Base-by-base conservation (phyloP, 768 basidiomycete genomes). In the Boletus patriciae region DNA sequence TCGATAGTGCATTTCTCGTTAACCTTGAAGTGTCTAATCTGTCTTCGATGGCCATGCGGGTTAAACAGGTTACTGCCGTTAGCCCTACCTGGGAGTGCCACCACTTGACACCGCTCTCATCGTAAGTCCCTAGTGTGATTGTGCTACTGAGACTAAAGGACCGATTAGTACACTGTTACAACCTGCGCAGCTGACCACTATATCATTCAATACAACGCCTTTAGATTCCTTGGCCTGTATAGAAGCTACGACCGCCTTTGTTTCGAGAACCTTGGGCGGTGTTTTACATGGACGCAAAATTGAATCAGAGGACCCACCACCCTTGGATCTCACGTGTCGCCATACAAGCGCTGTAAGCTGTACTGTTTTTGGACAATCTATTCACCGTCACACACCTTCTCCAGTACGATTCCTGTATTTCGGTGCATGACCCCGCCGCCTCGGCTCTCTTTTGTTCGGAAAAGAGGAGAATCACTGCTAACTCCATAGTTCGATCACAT, bases 11-110 rank as follows among this genome's bases (percentile, higher is more conserved):
- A n/a, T 89, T 83, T 66, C 66, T 77, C 8, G 51, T 90, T 27
- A 76, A 80, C 51, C 59, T 89, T 11, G 81, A 85, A 59, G 62
- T 90, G 8, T 78, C 78, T 48, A 90, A 89, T 65, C 54, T 77
- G 1, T 66, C 73, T 19, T 74, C 74, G 5, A 67, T 67, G 23
- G 64, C 76, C 16, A 64, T 90, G 33, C 63, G 69, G 16, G 60
- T 94, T 18, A 77, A 76, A 4, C 85, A 90, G 61, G 62, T 94
- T 8, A 80, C 79, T 4, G 78, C 82, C 27, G 59, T 92, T 48
- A 92, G 92, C 62, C 83, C 90, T 1, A 73, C 76, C 6, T 94
- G 93, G 93, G 69, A 70, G 41, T 85, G 82, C 58, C 67, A 69
- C 2, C 64, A 79, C 8, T 51, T 80, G n/a, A 60, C 70, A 3